Percentiles rank a stretch among this genome's conserved stretches.
Conservation (phyloP, 2,329 filamentous ascomycete species). For the Aspergillus novoparasiticus region DNA sequence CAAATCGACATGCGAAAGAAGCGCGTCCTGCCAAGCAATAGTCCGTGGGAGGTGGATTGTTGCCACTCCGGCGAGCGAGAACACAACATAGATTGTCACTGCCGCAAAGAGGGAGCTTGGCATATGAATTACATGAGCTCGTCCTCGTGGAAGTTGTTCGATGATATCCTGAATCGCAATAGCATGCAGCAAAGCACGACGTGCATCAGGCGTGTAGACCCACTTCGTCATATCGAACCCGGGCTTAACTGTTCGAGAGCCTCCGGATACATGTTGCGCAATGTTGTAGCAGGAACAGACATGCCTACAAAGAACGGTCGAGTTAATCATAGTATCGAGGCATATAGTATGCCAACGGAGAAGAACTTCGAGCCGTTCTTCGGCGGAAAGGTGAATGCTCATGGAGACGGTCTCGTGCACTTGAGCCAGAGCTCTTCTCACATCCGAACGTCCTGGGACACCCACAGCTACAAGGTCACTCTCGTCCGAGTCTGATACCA, state of each 20-base stretch:
- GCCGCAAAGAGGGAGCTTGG: slow-evolving; percentile 49
- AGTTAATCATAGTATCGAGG: slow-evolving; percentile 46
- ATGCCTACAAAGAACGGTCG: slow-evolving; percentile 42
- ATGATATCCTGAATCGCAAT: slow-evolving; percentile 51
- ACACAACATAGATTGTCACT: slow-evolving; percentile 46
- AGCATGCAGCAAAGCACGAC: slow-evolving; percentile 46
- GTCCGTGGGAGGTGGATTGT: slow-evolving; percentile 42
- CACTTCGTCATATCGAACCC: slow-evolving; percentile 44
- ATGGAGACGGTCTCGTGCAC: slow-evolving; percentile 43
- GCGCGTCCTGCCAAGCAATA: slow-evolving; percentile 46
- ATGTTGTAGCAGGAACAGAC: slow-evolving; percentile 45
- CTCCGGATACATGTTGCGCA: slow-evolving; percentile 43
- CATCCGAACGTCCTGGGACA: slow-evolving; percentile 42
- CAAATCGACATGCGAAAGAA: slow-evolving; percentile 35
- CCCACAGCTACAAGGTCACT: slow-evolving; percentile 42
- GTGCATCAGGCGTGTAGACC: slow-evolving; percentile 43
- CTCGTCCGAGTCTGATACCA: slow-evolving; percentile 45
- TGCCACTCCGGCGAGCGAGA: slow-evolving; percentile 41
- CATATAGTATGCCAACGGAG: slow-evolving; percentile 51
- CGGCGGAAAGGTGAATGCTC: slow-evolving; percentile 38
- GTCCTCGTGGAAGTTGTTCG: slow-evolving; percentile 47
- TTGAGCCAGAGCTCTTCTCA: slow-evolving; percentile 43
- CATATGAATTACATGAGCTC: slow-evolving; percentile 50
- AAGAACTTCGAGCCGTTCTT: slow-evolving; percentile 44
- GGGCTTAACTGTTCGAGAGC: slow-evolving; percentile 26